Conservation (phyloP, 768 basidiomycete genomes). For the Hypholoma sublateritium region DNA sequence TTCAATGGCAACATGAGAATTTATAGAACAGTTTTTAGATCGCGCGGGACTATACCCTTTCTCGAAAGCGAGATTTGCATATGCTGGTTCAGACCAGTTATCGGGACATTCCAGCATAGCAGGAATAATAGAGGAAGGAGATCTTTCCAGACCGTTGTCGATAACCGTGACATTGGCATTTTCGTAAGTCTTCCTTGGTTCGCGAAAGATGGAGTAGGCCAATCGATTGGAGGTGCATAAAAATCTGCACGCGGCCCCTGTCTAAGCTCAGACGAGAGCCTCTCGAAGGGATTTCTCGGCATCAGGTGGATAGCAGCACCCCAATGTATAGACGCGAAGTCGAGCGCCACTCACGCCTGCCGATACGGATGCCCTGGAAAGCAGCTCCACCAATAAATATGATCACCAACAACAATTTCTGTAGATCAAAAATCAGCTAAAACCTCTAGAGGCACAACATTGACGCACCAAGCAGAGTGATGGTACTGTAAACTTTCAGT, state of each 20-base stretch:
- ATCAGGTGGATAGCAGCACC: slow-evolving; percentile 78
- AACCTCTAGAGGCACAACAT: slow-evolving; percentile 1
- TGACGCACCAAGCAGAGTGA: slow-evolving; percentile 78
- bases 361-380: slow-evolving; percentile 82
- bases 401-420: slow-evolving; percentile 88
- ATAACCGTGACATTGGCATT: slow-evolving; percentile 23
- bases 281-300: slow-evolving; percentile 80
- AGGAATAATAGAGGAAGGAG: slow-evolving; percentile 20
- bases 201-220: slow-evolving; percentile 37
- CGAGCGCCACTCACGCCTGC: slow-evolving; percentile 90
- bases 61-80: slow-evolving; percentile 25
- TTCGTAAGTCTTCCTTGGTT: slow-evolving; percentile 30
- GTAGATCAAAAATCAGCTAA: slow-evolving; percentile 10
- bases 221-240: slow-evolving; percentile 29
- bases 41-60: neutral
- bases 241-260: slow-evolving; percentile 32
- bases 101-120: slow-evolving; percentile 25
- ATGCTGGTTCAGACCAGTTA: slow-evolving; percentile 32
- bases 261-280: too few relatives aligned
- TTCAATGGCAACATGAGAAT: too few relatives aligned
- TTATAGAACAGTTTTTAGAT: neutral
- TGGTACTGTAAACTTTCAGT: slow-evolving; percentile 80
- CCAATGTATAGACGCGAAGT: slow-evolving; percentile 83
- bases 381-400: slow-evolving; percentile 90
- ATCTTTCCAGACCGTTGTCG: slow-evolving; percentile 31